Conservation (phyloP, 1,284 basidiomycete genomes). For the Moesziomyces sp. region DNA sequence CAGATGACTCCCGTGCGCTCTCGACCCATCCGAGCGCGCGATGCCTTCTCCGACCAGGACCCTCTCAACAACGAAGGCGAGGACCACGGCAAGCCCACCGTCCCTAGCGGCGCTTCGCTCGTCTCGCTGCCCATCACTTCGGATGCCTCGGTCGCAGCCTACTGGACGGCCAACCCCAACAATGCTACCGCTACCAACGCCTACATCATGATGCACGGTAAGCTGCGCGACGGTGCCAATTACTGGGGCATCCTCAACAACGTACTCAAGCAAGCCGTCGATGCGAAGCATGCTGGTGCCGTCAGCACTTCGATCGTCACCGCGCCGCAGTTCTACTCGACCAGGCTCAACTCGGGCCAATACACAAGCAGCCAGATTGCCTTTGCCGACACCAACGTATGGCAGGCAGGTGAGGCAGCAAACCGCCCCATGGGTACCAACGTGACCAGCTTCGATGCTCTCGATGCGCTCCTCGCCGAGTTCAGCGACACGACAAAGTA, state of each 20-base stretch:
- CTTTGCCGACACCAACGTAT: slow-evolving; percentile 58
- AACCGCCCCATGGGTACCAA: slow-evolving; percentile 49
- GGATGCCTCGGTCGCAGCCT: slow-evolving; percentile 34
- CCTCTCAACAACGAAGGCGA: slow-evolving; percentile 45
- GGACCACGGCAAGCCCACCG: slow-evolving; percentile 27
- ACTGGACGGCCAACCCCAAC: slow-evolving; percentile 49
- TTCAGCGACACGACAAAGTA: slow-evolving; percentile 52
- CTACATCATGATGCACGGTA: slow-evolving; percentile 65
- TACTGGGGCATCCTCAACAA: slow-evolving; percentile 61
- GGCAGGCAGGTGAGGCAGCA: slow-evolving; percentile 60
- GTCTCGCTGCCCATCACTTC: slow-evolving; percentile 42
- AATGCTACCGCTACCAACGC: slow-evolving; percentile 51
- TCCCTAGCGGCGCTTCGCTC: slow-evolving; percentile 48
- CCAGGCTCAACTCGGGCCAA: slow-evolving; percentile 57
- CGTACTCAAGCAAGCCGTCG: slow-evolving; percentile 44
- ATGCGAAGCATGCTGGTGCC: slow-evolving; percentile 29
- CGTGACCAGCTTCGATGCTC: slow-evolving; percentile 59
- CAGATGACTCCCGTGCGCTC: slow-evolving; percentile 1
- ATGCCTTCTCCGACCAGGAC: slow-evolving; percentile 41
- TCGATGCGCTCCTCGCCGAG: slow-evolving; percentile 57
- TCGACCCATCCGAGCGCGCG: slow-evolving; percentile 8
- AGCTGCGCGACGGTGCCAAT: slow-evolving; percentile 54
- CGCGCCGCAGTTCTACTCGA: slow-evolving; percentile 63
- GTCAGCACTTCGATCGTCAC: slow-evolving; percentile 48
- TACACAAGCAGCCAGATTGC: slow-evolving; percentile 52